Percentiles rank a stretch among this genome's conserved stretches.
phyloP scores from a whole-genome alignment of 805 yeast genomes.

The Starmera quercuum region DNA sequence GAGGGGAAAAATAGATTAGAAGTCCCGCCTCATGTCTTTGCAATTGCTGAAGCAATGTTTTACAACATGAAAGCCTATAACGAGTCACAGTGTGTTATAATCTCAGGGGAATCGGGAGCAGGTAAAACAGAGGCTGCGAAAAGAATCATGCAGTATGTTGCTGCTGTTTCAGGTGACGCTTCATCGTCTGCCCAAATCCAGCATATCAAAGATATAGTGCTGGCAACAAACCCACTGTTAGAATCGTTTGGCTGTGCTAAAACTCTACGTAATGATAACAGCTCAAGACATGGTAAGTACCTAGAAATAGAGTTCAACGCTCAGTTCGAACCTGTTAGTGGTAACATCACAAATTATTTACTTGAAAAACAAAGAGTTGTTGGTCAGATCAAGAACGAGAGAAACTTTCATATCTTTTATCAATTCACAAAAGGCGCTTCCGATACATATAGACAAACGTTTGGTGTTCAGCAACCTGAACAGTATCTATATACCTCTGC shows the following conservation, averaged over 20 bases:
- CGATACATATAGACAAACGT: conserved; percentile 71
- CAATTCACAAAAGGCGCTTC: conserved; percentile 92
- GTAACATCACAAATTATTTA: conserved; percentile 90
- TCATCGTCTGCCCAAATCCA: conserved; percentile 63
- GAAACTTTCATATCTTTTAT: conserved; percentile 95
- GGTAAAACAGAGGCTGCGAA: conserved; percentile 98
- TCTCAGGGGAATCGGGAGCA: conserved; percentile 97
- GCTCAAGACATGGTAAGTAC: conserved; percentile 90
- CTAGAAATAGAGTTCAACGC: conserved; percentile 82
- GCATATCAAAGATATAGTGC: conserved; percentile 91
- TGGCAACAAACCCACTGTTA: conserved; percentile 90
- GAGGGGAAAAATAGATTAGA: conserved; percentile 91
- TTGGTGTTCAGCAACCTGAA: conserved; percentile 92
- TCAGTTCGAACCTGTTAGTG: conserved; percentile 84
- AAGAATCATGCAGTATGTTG: conserved; percentile 94
- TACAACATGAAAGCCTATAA: conserved; percentile 90
- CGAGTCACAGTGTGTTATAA: conserved; percentile 95
- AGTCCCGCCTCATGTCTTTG: conserved; percentile 97
- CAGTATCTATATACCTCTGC: conserved; percentile 83
- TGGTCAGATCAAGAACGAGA: conserved; percentile 84
- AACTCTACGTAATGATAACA: conserved; percentile 81
- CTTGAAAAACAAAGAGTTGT: conserved; percentile 95
- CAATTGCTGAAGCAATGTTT: conserved; percentile 95
- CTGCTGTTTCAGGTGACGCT: conserved; percentile 72
- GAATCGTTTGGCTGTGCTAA: conserved; percentile 94